Conservation (phyloP, 2,329 filamentous ascomycete species). For the Arthrinium phaeospermum region DNA sequence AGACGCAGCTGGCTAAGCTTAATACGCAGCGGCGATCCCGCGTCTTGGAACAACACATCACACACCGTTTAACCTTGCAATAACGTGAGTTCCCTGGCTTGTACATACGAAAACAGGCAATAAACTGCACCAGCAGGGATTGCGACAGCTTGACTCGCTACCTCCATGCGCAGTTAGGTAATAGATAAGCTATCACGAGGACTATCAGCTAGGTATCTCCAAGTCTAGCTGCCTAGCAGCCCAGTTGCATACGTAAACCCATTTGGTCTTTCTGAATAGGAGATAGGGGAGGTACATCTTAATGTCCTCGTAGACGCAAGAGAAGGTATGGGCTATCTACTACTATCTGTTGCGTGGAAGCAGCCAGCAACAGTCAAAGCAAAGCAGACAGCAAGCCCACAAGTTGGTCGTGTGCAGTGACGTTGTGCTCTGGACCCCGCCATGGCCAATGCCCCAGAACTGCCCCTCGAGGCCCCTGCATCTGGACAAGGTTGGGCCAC, state of each 20-base stretch:
- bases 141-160: slow-evolving; percentile 1
- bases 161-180: background rate
- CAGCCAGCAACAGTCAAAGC: too few relatives aligned
- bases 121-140: background rate
- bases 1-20: background rate
- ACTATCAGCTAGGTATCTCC: too few relatives aligned
- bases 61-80: background rate
- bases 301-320: background rate
- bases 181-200: slow-evolving; percentile 2
- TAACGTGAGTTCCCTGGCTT: background rate
- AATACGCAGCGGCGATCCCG: background rate
- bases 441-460: background rate
- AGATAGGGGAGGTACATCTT: background rate
- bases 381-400: too few relatives aligned
- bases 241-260: background rate
- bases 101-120: background rate
- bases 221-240: background rate
- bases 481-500: background rate
- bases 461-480: background rate
- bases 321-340: background rate
- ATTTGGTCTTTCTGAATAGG: too few relatives aligned
- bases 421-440: background rate
- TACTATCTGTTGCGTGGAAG: too few relatives aligned
- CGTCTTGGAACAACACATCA: background rate
- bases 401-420: background rate